Percentiles rank a stretch among this genome's conserved stretches.
phyloP scores from a whole-genome alignment of 371 early-diverging fungal species.

The Caulochytrium protostelioides region DNA sequence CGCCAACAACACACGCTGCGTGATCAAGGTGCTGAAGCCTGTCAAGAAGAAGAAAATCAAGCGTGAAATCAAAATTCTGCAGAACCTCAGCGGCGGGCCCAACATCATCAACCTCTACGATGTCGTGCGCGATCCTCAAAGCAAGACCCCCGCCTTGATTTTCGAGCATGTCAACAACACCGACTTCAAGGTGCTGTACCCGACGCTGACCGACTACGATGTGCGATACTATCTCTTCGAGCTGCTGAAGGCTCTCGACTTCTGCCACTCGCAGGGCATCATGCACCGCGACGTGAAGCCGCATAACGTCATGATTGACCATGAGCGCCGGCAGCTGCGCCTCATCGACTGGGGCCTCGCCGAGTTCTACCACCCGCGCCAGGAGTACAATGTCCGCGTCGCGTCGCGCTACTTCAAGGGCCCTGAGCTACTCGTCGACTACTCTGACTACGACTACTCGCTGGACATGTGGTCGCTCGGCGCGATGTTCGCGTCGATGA shows the following conservation, averaged over 20 bases:
- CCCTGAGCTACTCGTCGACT: slow-evolving; percentile 96
- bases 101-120: slow-evolving; percentile 86
- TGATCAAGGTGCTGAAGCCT: slow-evolving; percentile 98
- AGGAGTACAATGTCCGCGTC: slow-evolving; percentile 94
- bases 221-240: slow-evolving; percentile 91
- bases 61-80: slow-evolving; percentile 95
- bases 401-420: slow-evolving; percentile 98
- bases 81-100: slow-evolving; percentile 80
- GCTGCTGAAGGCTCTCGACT: slow-evolving; percentile 92
- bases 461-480: slow-evolving; percentile 99
- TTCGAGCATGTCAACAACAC: slow-evolving; percentile 82
- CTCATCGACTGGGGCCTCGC: slow-evolving; percentile 99
- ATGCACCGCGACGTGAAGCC: slow-evolving; percentile 99
- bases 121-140: slow-evolving; percentile 85
- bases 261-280: slow-evolving; percentile 95
- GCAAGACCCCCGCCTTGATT: slow-evolving; percentile 86
- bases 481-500: slow-evolving; percentile 97
- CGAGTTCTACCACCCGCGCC: slow-evolving; percentile 96
- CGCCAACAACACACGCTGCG: slow-evolving; percentile 49
- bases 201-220: slow-evolving; percentile 70
- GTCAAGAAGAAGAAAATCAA: slow-evolving; percentile 98
- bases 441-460: slow-evolving; percentile 95
- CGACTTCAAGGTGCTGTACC: slow-evolving; percentile 52
- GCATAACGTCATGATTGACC: slow-evolving; percentile 98
- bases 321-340: slow-evolving; percentile 68